Percentiles rank a stretch among this genome's conserved stretches.
These are phyloP conservation scores for Amaranthus cruentus DNA, from an alignment of 148 eudicot species.

Conservation along the genomic window DNA sequence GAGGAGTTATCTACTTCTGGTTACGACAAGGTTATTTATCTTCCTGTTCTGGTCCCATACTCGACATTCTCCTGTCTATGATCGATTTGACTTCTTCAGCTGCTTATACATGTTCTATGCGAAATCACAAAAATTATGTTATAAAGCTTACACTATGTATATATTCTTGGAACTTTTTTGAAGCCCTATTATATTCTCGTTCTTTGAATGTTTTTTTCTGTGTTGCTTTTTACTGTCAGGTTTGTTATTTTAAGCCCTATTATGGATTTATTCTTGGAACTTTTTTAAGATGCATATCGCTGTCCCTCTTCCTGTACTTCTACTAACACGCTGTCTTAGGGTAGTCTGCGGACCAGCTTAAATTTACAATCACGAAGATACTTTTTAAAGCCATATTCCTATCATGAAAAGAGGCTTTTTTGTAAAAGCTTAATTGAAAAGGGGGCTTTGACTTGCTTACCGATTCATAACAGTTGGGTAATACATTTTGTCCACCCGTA, in stretches of 20 bases:
- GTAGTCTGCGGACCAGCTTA: background rate
- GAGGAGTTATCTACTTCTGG: constrained; percentile 48
- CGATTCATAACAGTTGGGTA: background rate
- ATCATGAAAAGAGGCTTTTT: background rate
- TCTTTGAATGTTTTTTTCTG: too few relatives aligned
- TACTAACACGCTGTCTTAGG: background rate
- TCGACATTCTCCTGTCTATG: background rate
- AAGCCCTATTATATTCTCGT: too few relatives aligned
- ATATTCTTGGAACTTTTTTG: too few relatives aligned
- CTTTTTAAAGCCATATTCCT: background rate
- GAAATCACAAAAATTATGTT: too few relatives aligned
- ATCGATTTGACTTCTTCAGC: background rate
- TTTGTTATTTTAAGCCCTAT: too few relatives aligned
- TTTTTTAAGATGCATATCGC: too few relatives aligned
- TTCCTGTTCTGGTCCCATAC: background rate
- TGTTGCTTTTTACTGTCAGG: too few relatives aligned
- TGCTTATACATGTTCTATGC: too few relatives aligned
- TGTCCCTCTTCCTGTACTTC: too few relatives aligned
- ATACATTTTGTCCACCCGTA: background rate
- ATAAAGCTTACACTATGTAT: too few relatives aligned
- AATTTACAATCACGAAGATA: background rate
- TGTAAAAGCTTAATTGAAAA: background rate
- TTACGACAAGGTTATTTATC: constrained; percentile 68
- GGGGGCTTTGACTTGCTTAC: background rate
- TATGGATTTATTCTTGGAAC: too few relatives aligned